Evolutionary conservation across 139 green algal species (phyloP).

Genomic region (Chlamydomonas sp.): DNA sequence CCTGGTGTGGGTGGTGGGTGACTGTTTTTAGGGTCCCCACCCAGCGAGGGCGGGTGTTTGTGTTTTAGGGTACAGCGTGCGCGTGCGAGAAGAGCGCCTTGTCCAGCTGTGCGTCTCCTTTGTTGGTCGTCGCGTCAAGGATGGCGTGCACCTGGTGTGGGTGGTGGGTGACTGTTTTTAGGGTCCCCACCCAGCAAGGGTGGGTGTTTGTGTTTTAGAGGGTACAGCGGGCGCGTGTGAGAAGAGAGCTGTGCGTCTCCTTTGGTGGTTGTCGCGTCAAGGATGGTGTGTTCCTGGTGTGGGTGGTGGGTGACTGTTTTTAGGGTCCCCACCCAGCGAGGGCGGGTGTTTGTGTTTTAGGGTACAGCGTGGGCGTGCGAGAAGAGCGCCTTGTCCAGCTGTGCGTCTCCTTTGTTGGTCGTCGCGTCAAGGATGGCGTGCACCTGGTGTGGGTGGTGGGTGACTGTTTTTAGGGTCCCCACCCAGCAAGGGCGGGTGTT

Average conservation of each 20-base stretch:
- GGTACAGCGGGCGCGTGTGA: conserved; percentile 44
- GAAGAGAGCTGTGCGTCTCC: conserved; percentile 44
- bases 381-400: conserved; percentile 51
- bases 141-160: conserved; percentile 20
- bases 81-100: conserved; percentile 47
- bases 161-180: too few species aligned
- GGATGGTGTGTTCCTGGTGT: conserved; percentile 13
- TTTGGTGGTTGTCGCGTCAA: conserved; percentile 29
- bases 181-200: too few species aligned
- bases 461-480: too few species aligned
- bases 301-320: background rate
- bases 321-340: too few species aligned
- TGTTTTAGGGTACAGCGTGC: too few species aligned
- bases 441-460: too few species aligned
- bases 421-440: conserved; percentile 29
- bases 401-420: conserved; percentile 24
- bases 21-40: background rate
- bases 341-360: too few species aligned
- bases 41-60: too few species aligned
- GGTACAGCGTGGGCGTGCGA: conserved; percentile 44
- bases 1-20: background rate
- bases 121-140: conserved; percentile 29
- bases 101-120: conserved; percentile 39
- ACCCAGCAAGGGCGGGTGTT: too few species aligned
- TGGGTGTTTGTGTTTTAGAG: too few species aligned